phyloP scores from a whole-genome alignment of 139 green algal species.

The Coelastrella sp. region DNA sequence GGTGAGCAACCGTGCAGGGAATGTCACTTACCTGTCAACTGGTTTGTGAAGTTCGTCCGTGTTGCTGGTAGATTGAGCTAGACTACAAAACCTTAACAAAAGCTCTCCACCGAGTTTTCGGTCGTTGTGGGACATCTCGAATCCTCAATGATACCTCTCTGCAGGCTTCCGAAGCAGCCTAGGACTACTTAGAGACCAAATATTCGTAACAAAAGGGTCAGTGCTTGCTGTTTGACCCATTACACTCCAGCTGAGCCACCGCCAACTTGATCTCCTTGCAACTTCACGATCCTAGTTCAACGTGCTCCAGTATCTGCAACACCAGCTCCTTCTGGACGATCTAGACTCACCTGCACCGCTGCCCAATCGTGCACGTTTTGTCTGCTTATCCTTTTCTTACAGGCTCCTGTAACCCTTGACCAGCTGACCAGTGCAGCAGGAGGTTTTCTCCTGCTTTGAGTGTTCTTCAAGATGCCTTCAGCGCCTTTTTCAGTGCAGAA shows the following conservation, averaged over 20 bases:
- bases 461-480: neutral
- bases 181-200: too few species aligned
- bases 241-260: too few species aligned
- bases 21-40: too few species aligned
- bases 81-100: too few species aligned
- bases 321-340: neutral
- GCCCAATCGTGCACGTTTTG: neutral
- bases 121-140: too few species aligned
- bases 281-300: neutral
- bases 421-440: neutral
- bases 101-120: too few species aligned
- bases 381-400: neutral
- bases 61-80: neutral
- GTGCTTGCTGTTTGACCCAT: too few species aligned
- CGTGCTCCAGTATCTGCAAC: neutral
- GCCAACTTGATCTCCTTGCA: neutral
- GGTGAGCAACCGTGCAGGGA: too few species aligned
- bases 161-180: too few species aligned
- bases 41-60: neutral
- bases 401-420: neutral
- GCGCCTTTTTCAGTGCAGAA: constrained; percentile 46
- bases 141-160: too few species aligned
- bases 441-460: neutral
- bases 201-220: too few species aligned
- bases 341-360: too few species aligned